Evolutionary conservation across 164 flowering plant species (phyloP).

Genomic region (Euptelea pleiosperma): DNA sequence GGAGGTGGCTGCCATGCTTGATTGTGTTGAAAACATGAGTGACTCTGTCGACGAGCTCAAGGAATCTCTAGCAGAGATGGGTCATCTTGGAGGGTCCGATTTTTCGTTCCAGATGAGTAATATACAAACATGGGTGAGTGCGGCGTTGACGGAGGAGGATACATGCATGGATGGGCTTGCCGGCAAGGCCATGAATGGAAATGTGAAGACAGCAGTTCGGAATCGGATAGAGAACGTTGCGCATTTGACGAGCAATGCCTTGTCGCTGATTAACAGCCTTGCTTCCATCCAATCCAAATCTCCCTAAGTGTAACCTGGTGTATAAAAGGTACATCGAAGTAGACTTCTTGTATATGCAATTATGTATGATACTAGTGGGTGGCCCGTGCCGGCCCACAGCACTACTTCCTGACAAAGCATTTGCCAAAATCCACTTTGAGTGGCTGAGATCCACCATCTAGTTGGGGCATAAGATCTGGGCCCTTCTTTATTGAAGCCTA

Average conservation of each 20-base stretch:
- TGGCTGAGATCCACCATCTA: no score
- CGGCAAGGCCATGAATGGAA: conserved; percentile 24
- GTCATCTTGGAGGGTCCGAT: conserved; percentile 17
- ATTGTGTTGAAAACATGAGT: conserved; percentile 55
- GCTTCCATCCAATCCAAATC: not conserved
- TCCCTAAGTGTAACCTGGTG: no score
- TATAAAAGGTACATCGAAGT: no score
- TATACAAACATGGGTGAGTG: conserved; percentile 78
- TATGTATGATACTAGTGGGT: no score
- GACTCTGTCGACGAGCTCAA: conserved; percentile 42
- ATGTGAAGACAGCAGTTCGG: conserved; percentile 16
- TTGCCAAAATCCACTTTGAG: no score
- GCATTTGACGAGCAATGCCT: conserved; percentile 28
- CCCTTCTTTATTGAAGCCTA: no score
- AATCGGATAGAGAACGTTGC: conserved; percentile 9
- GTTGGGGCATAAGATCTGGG: no score
- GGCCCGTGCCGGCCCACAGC: no score
- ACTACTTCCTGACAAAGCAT: no score
- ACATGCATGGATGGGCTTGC: conserved; percentile 65
- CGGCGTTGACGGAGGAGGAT: conserved; percentile 60
- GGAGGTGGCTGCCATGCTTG: conserved; percentile 47
- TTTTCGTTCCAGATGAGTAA: conserved; percentile 36
- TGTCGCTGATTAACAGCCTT: conserved; percentile 19
- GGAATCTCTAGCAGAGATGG: conserved; percentile 48
- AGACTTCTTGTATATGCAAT: no score